These are phyloP conservation scores for Trichosporon sp. DNA, from an alignment of 1,284 basidiomycete genomes.

Conservation along the genomic window DNA sequence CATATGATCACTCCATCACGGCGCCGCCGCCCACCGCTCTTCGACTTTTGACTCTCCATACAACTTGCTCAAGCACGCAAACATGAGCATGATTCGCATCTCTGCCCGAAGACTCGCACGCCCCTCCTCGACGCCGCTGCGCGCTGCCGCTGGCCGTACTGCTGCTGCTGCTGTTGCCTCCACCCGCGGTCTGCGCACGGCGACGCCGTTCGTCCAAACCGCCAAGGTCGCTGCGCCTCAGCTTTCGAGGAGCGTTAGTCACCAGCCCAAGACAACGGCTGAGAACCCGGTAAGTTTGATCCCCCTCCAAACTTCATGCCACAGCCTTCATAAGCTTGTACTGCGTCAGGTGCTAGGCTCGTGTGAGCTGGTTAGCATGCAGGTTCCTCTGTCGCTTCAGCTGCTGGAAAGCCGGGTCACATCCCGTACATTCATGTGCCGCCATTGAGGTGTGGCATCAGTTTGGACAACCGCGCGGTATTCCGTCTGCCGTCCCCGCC, in stretches of 20 bases:
- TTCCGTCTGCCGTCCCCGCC: too few relatives aligned
- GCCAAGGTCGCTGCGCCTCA: neutral
- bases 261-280: neutral
- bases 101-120: neutral
- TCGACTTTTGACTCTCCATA: neutral
- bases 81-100: neutral
- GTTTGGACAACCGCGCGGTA: too few relatives aligned
- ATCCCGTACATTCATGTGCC: too few relatives aligned
- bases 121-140: neutral
- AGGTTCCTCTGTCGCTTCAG: too few relatives aligned
- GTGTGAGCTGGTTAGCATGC: too few relatives aligned
- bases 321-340: neutral
- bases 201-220: neutral
- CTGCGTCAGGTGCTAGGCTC: too few relatives aligned
- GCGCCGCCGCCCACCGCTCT: too few relatives aligned
- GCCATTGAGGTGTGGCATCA: too few relatives aligned
- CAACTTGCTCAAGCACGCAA: neutral
- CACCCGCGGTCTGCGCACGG: neutral
- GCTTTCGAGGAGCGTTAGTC: neutral
- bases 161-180: neutral
- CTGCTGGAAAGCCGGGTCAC: too few relatives aligned
- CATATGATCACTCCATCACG: too few relatives aligned
- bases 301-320: neutral
- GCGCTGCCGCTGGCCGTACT: neutral
- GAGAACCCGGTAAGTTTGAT: conserved; percentile 20